These are phyloP conservation scores for Quercus mongolica DNA, from an alignment of 306 rosid species.

Conservation along the genomic window DNA sequence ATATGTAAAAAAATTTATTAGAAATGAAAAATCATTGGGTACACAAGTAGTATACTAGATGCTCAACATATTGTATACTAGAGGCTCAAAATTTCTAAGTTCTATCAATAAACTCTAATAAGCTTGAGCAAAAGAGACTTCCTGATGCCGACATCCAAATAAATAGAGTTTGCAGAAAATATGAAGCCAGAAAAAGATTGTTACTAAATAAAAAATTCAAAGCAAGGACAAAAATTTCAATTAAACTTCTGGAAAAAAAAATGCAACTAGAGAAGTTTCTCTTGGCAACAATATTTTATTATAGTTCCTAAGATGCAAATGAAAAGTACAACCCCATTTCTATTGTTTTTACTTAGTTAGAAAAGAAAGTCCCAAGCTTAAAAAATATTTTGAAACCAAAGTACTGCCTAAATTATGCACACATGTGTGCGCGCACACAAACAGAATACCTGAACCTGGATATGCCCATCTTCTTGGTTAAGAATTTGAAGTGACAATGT, in stretches of 20 bases:
- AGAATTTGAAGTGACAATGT: conserved; percentile 86
- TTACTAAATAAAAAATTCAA: background rate
- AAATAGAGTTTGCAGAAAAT: too few relatives aligned
- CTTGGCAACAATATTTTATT: background rate
- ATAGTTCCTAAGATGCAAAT: background rate
- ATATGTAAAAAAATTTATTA: too few relatives aligned
- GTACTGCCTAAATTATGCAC: background rate
- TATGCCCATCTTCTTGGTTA: conserved; percentile 74
- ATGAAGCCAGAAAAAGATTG: background rate
- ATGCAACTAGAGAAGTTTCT: background rate
- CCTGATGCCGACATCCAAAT: too few relatives aligned
- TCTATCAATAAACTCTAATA: too few relatives aligned
- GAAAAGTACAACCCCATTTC: background rate
- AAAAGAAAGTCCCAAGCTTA: background rate
- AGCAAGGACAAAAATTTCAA: background rate
- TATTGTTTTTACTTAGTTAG: background rate
- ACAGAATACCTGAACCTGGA: conserved; percentile 80
- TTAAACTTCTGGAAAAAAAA: background rate
- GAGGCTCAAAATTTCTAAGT: too few relatives aligned
- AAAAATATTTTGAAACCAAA: background rate
- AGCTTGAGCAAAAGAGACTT: too few relatives aligned
- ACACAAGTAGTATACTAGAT: too few relatives aligned
- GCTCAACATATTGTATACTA: too few relatives aligned
- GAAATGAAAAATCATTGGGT: too few relatives aligned
- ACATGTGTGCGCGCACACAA: background rate